Evolutionary conservation across 2,329 filamentous ascomycete genomes (phyloP).

Genomic region (Sarocladium strictum): DNA sequence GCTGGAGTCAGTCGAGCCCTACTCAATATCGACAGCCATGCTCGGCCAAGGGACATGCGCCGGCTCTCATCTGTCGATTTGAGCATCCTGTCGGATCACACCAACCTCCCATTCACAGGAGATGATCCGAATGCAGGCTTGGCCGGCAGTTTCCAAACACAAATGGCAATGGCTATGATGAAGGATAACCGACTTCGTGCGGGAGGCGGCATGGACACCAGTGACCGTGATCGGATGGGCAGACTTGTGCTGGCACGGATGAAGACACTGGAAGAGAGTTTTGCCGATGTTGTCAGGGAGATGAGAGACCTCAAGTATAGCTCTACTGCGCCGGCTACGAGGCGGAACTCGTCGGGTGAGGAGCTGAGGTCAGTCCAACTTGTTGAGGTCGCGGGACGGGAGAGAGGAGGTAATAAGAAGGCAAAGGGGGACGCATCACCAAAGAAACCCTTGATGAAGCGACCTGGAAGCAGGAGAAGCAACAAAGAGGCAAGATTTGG

Average conservation of each 20-base stretch:
- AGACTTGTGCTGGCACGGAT: slow-evolving; percentile 81
- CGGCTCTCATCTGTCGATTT: slow-evolving; percentile 62
- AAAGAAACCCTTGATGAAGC: slow-evolving; percentile 20
- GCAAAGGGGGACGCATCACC: slow-evolving; percentile 21
- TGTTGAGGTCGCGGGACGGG: slow-evolving; percentile 29
- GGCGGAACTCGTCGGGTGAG: slow-evolving; percentile 46
- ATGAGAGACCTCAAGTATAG: slow-evolving; percentile 58
- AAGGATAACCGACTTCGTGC: slow-evolving; percentile 47
- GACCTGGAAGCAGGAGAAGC: slow-evolving; percentile 35
- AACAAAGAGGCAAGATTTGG: slow-evolving; percentile 33
- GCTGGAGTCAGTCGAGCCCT: slow-evolving; percentile 36
- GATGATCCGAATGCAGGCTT: slow-evolving; percentile 57
- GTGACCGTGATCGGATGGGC: slow-evolving; percentile 62
- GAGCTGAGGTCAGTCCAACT: slow-evolving; percentile 19
- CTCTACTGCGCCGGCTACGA: slow-evolving; percentile 40
- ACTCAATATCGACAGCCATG: slow-evolving; percentile 42
- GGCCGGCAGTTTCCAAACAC: slow-evolving; percentile 73
- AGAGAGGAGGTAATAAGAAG: slow-evolving; percentile 19
- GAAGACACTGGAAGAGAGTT: slow-evolving; percentile 88
- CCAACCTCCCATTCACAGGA: slow-evolving; percentile 43
- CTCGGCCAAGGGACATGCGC: slow-evolving; percentile 30
- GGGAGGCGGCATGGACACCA: slow-evolving; percentile 28
- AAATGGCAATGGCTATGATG: slow-evolving; percentile 68
- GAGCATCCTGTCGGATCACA: slow-evolving; percentile 68
- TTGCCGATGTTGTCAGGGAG: slow-evolving; percentile 78